Conservation (phyloP, 2,329 filamentous ascomycete genomes). For the Microthyrium microscopicum region DNA sequence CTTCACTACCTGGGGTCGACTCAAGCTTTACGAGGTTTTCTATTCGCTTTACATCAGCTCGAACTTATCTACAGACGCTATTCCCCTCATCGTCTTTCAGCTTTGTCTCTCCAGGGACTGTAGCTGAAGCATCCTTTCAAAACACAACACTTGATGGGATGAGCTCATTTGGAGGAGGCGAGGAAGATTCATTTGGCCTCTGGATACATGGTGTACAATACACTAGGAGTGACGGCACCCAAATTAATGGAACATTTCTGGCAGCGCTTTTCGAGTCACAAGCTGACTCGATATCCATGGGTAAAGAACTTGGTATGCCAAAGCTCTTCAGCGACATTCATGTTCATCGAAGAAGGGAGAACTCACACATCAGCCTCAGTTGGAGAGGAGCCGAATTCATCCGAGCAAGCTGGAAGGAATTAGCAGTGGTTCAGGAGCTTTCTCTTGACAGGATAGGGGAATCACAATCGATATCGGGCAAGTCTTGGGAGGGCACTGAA, state of each 20-base stretch:
- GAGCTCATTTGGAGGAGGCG: slow-evolving; percentile 43
- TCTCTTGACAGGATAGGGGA: no score
- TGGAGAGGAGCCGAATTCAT: slow-evolving; percentile 23
- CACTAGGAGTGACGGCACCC: slow-evolving; percentile 29
- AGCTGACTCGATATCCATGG: slow-evolving; percentile 42
- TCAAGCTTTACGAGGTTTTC: slow-evolving; percentile 22
- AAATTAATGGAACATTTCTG: slow-evolving; percentile 36
- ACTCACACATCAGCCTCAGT: slow-evolving; percentile 23
- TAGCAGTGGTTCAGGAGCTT: no score
- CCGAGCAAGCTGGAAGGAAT: slow-evolving; percentile 15
- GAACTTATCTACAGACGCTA: slow-evolving; percentile 24
- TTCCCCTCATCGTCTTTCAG: slow-evolving; percentile 20
- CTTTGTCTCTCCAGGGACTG: slow-evolving; percentile 22
- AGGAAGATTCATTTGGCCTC: slow-evolving; percentile 41
- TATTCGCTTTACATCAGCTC: slow-evolving; percentile 24
- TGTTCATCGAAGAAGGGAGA: slow-evolving; percentile 19
- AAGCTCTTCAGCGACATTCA: slow-evolving; percentile 40
- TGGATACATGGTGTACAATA: slow-evolving; percentile 48
- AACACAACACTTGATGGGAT: slow-evolving; percentile 29
- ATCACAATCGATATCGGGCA: no score
- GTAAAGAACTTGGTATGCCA: slow-evolving; percentile 43
- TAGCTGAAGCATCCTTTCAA: slow-evolving; percentile 22
- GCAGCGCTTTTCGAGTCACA: slow-evolving; percentile 41
- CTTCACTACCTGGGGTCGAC: slow-evolving; percentile 11
- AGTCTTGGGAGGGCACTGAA: no score